phyloP scores from a whole-genome alignment of 2,329 filamentous ascomycete genomes.

The Lasiodiplodia gonubiensis region DNA sequence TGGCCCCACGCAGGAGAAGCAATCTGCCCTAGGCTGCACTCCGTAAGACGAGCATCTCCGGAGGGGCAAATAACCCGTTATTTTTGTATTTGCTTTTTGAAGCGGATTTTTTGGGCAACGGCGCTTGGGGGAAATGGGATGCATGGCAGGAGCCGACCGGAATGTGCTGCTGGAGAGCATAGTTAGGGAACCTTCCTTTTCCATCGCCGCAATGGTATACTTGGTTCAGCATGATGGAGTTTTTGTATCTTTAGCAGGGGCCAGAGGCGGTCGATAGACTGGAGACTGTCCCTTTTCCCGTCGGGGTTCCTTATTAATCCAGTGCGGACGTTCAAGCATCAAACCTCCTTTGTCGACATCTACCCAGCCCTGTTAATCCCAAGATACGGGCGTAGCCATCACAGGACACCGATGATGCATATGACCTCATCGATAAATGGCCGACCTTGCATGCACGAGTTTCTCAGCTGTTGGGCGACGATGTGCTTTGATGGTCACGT shows the following conservation, averaged over 20 bases:
- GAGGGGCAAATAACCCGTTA: neutral
- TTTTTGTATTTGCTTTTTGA: slow-evolving; percentile 1
- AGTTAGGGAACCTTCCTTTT: slow-evolving; percentile 7
- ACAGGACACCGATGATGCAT: too few species aligned
- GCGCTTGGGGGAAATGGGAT: slow-evolving; percentile 15
- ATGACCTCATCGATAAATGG: too few species aligned
- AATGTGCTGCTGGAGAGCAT: slow-evolving; percentile 2
- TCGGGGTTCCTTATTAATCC: too few species aligned
- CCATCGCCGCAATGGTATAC: slow-evolving; percentile 4
- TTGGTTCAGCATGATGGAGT: slow-evolving; percentile 20
- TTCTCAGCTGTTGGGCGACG: too few species aligned
- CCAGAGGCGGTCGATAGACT: slow-evolving; percentile 12
- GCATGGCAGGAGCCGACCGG: slow-evolving; percentile 11
- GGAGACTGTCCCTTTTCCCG: neutral
- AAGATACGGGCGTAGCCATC: too few species aligned
- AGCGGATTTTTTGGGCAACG: slow-evolving; percentile 10
- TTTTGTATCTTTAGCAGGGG: slow-evolving; percentile 18
- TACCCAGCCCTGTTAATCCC: too few species aligned
- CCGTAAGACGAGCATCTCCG: neutral
- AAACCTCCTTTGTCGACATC: too few species aligned
- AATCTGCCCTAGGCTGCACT: neutral
- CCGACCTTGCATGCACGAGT: too few species aligned
- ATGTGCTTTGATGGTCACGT: too few species aligned
- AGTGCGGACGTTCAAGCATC: too few species aligned
- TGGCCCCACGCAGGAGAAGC: neutral